Conservation (phyloP, 306 rosid species). For the Oxytropis ochrocephala region DNA sequence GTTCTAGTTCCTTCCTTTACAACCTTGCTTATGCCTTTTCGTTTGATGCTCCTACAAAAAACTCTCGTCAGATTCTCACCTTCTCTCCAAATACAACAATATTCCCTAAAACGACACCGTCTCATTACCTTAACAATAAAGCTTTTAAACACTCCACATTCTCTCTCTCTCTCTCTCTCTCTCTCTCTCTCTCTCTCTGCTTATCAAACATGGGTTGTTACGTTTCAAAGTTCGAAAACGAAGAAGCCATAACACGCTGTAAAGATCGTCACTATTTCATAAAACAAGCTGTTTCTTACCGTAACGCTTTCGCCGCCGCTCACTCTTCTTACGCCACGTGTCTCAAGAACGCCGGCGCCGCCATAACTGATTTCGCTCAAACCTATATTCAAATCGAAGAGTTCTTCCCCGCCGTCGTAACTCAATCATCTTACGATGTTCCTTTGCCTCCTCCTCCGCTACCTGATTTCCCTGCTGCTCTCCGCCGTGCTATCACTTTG, state of each 20-base stretch:
- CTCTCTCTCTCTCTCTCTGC: neutral
- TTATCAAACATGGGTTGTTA: constrained; percentile 59
- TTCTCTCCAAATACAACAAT: neutral
- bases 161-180: too few relatives aligned
- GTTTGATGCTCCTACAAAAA: neutral
- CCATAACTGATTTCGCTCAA: constrained; percentile 56
- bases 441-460: constrained; percentile 55
- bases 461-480: constrained; percentile 20
- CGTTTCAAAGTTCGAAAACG: constrained; percentile 84
- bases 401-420: neutral
- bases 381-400: constrained; percentile 36
- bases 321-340: constrained; percentile 62
- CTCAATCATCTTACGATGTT: neutral
- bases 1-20: neutral
- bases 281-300: constrained; percentile 52
- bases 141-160: neutral
- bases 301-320: constrained; percentile 79
- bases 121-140: neutral
- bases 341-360: constrained; percentile 68
- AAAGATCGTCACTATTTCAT: constrained; percentile 57
- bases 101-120: constrained; percentile 12
- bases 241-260: constrained; percentile 71
- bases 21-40: neutral
- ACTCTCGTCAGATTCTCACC: neutral
- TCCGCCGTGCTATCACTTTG: constrained; percentile 58